Percentiles rank a stretch among this genome's conserved stretches.
phyloP scores from a whole-genome alignment of 2,329 filamentous ascomycete species.

The Fusarium nisikadoi region DNA sequence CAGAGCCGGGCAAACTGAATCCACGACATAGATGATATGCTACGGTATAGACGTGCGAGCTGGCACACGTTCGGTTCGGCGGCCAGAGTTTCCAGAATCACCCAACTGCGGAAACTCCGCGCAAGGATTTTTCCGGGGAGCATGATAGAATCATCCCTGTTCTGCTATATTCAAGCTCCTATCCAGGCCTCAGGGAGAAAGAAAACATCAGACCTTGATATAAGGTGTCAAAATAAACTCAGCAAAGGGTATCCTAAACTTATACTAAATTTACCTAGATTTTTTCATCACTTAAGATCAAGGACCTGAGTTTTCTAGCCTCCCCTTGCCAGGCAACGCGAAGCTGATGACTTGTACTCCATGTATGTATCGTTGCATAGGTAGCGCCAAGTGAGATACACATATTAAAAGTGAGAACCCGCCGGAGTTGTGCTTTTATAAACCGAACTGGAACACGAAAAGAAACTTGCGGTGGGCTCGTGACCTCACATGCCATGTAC shows the following conservation, averaged over 20 bases:
- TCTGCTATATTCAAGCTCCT: neutral
- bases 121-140: slow-evolving; percentile 18
- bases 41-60: neutral
- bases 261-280: no score
- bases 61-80: slow-evolving; percentile 14
- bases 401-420: neutral
- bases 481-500: slow-evolving; percentile 29
- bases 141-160: slow-evolving; percentile 20
- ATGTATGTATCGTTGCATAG: neutral
- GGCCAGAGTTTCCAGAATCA: slow-evolving; percentile 20
- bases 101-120: slow-evolving; percentile 30
- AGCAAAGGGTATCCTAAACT: no score
- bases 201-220: no score
- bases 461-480: slow-evolving; percentile 20
- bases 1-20: slow-evolving; percentile 8
- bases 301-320: no score
- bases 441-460: slow-evolving; percentile 1
- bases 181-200: neutral
- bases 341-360: slow-evolving; percentile 12
- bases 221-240: no score
- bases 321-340: neutral
- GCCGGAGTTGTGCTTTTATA: neutral
- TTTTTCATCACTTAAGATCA: no score
- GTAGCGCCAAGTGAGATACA: neutral
- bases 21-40: neutral